Conservation (phyloP, 208 protist genomes). For the Leishmania arabica region DNA sequence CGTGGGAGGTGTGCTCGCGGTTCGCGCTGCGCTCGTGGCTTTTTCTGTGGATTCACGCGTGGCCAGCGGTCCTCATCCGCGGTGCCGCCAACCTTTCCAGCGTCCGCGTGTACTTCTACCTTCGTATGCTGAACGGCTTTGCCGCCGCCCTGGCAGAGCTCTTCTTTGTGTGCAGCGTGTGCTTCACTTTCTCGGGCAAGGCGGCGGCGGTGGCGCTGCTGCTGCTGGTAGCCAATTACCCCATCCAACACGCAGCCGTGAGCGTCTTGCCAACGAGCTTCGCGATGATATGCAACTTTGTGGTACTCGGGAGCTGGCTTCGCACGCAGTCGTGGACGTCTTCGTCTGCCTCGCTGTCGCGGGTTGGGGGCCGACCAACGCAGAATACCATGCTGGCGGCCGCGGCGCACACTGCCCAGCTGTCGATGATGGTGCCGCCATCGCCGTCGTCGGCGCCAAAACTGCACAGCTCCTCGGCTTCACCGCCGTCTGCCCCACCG, state of each 20-base stretch:
- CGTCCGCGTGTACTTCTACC: conserved; percentile 66
- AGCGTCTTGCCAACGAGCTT: conserved; percentile 87
- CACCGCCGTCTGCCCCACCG: background rate
- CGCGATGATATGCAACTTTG: conserved; percentile 84
- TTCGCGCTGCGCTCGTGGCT: conserved; percentile 92
- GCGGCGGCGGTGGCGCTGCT: conserved; percentile 45
- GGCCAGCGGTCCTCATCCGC: conserved; percentile 39
- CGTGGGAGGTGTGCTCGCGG: conserved; percentile 95
- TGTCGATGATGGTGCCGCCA: background rate
- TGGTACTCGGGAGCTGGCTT: conserved; percentile 66
- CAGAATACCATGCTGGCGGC: background rate
- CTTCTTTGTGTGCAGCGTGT: conserved; percentile 67
- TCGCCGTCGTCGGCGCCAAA: background rate
- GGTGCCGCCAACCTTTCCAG: conserved; percentile 34
- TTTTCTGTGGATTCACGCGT: conserved; percentile 87
- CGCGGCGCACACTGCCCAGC: background rate
- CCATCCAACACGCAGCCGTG: conserved; percentile 72
- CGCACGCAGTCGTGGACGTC: conserved; percentile 28
- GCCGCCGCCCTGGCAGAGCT: conserved; percentile 48
- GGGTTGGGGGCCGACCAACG: background rate
- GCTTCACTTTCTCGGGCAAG: conserved; percentile 44
- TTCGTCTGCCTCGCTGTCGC: background rate
- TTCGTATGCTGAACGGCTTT: conserved; percentile 61
- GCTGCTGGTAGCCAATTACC: conserved; percentile 64
- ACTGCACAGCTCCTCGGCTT: no score